Evolutionary conservation across 768 basidiomycete species (phyloP).

Genomic region (Xerocomus spinulosus): DNA sequence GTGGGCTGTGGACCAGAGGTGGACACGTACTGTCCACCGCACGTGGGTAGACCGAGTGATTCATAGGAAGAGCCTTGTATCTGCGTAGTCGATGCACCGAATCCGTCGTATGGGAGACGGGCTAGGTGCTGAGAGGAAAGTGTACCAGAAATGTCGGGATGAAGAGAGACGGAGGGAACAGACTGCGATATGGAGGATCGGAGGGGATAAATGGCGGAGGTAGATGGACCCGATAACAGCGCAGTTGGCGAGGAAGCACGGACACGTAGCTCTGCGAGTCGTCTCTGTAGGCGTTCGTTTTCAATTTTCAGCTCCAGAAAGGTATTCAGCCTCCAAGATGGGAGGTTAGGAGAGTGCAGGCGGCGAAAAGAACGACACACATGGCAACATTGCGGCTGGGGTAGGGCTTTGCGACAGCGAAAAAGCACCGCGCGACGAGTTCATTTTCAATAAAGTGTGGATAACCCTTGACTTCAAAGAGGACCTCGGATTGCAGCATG

Average conservation of each 20-base stretch:
- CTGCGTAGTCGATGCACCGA: conserved; percentile 8
- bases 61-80: conserved; percentile 17
- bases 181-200: conserved; percentile 24
- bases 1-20: conserved; percentile 10
- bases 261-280: conserved; percentile 44
- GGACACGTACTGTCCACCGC: conserved; percentile 15
- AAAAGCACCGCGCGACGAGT: conserved; percentile 54
- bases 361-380: conserved; percentile 34
- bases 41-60: conserved; percentile 12
- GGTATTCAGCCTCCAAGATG: conserved; percentile 54
- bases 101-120: conserved; percentile 14
- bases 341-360: background rate
- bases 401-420: conserved; percentile 72
- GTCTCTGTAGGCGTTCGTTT: conserved; percentile 73
- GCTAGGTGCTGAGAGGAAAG: conserved; percentile 17
- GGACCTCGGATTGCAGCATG: conserved; percentile 40
- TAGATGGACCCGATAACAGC: conserved; percentile 11
- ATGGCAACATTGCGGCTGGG: conserved; percentile 68
- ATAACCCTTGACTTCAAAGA: conserved; percentile 70
- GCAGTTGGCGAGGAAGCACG: conserved; percentile 17
- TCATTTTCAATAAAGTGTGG: conserved; percentile 45
- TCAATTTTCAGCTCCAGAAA: conserved; percentile 83
- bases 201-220: conserved; percentile 24
- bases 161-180: conserved; percentile 16
- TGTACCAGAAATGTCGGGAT: conserved; percentile 8